These are phyloP conservation scores for Penicillium pancosmium DNA, from an alignment of 495 filamentous ascomycete genomes.

Conservation along the genomic window DNA sequence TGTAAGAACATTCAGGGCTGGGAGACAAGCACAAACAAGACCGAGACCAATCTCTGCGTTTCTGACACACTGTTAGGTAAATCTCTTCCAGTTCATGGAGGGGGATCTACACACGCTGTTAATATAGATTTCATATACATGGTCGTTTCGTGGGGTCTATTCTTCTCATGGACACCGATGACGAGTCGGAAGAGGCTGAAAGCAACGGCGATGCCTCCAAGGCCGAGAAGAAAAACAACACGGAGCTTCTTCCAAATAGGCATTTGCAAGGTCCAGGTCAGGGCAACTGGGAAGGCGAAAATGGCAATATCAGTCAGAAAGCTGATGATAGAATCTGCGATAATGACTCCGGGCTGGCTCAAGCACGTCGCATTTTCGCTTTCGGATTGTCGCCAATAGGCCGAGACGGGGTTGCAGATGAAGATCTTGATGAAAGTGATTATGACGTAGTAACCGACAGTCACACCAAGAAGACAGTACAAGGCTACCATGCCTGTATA, in stretches of 20 bases:
- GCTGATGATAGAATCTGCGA: constrained; percentile 34
- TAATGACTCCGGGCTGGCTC: constrained; percentile 29
- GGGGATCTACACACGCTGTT: constrained; percentile 4
- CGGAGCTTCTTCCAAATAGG: constrained; percentile 29
- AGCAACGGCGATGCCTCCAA: constrained; percentile 33
- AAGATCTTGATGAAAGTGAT: constrained; percentile 32
- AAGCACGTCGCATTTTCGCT: constrained; percentile 19
- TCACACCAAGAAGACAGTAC: constrained; percentile 29
- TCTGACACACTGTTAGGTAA: not conserved
- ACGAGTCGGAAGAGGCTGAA: constrained; percentile 33
- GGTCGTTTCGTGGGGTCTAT: constrained; percentile 21
- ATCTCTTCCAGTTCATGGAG: not conserved
- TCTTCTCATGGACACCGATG: constrained; percentile 25
- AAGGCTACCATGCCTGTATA: constrained; percentile 22
- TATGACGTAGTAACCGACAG: constrained; percentile 32
- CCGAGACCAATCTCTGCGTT: constrained; percentile 12
- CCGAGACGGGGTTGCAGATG: constrained; percentile 30
- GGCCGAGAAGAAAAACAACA: constrained; percentile 29
- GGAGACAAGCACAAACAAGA: constrained; percentile 11
- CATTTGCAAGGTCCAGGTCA: constrained; percentile 36
- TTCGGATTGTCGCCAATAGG: constrained; percentile 25
- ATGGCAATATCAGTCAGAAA: constrained; percentile 36
- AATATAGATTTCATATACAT: constrained; percentile 13
- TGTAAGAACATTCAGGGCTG: constrained; percentile 6
- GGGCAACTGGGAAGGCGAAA: constrained; percentile 31